phyloP scores from a whole-genome alignment of 164 flowering plant species.

The Akebia trifoliata region DNA sequence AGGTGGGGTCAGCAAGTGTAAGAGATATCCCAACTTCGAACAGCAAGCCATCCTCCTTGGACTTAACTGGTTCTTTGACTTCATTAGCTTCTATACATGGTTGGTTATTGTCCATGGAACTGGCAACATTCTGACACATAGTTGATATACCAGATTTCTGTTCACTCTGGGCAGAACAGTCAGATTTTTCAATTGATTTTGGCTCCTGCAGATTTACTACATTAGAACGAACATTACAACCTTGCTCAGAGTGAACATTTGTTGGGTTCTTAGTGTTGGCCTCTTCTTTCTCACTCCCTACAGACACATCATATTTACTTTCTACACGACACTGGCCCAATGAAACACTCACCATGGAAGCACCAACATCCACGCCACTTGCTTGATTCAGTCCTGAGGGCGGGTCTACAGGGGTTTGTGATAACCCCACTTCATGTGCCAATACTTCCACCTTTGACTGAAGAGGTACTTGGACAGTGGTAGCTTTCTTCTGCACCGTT shows the following conservation, averaged over 20 bases:
- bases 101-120: slow-evolving; percentile 1
- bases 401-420: background rate
- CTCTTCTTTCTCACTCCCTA: slow-evolving; percentile 20
- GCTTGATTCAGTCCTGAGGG: background rate
- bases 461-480: background rate
- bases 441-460: background rate
- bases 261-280: slow-evolving; percentile 5
- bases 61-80: background rate
- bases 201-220: background rate
- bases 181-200: slow-evolving; percentile 10
- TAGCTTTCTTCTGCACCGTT: background rate
- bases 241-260: slow-evolving; percentile 8
- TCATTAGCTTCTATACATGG: slow-evolving; percentile 7
- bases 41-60: slow-evolving; percentile 9
- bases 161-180: slow-evolving; percentile 7
- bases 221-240: slow-evolving; percentile 1
- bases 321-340: background rate
- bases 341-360: background rate
- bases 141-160: slow-evolving; percentile 1
- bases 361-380: background rate
- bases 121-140: slow-evolving; percentile 5
- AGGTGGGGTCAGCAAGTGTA: too few species aligned
- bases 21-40: background rate
- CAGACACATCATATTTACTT: background rate
- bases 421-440: slow-evolving; percentile 3